A percentile compares a stretch with the other conserved stretches of the same genome.
phyloP scores from a whole-genome alignment of 768 basidiomycete species.

The Mycena belliarum region DNA sequence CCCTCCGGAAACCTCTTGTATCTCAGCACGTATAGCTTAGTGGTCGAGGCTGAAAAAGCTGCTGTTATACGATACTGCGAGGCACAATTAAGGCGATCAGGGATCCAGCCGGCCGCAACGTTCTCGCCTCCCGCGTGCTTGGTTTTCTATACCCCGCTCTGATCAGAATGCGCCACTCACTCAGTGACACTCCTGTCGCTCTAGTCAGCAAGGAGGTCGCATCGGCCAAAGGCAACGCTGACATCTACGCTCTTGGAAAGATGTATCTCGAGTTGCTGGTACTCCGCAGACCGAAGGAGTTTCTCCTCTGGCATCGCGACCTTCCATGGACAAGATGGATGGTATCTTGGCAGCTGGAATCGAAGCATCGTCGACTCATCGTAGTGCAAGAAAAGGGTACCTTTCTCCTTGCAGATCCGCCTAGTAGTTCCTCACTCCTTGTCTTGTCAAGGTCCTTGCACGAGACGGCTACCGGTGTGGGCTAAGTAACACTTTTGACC shows the following conservation, averaged over 20 bases:
- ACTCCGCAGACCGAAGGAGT: constrained; percentile 2
- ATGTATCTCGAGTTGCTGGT: constrained; percentile 2
- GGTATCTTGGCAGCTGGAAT: constrained; percentile 6
- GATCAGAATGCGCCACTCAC: background rate
- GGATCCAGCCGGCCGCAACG: background rate
- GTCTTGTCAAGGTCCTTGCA: constrained; percentile 3
- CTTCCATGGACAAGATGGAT: constrained; percentile 6
- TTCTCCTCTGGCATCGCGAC: constrained; percentile 6
- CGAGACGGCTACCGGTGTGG: constrained; percentile 11
- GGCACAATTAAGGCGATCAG: background rate
- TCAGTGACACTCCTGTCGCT: background rate
- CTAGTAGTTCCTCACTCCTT: background rate
- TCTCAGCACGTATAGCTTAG: background rate
- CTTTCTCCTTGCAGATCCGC: background rate
- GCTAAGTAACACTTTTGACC: background rate
- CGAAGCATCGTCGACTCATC: background rate
- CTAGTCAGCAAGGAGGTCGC: background rate
- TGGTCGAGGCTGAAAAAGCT: constrained; percentile 1
- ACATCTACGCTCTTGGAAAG: constrained; percentile 2
- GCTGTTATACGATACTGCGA: background rate
- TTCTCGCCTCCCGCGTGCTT: constrained; percentile 7
- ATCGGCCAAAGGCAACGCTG: background rate
- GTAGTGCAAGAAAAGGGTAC: constrained; percentile 4
- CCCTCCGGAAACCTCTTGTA: background rate
- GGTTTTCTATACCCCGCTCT: constrained; percentile 5